Evolutionary conservation across 2,329 filamentous ascomycete genomes (phyloP).

Genomic region (Cyphellophora attinorum): DNA sequence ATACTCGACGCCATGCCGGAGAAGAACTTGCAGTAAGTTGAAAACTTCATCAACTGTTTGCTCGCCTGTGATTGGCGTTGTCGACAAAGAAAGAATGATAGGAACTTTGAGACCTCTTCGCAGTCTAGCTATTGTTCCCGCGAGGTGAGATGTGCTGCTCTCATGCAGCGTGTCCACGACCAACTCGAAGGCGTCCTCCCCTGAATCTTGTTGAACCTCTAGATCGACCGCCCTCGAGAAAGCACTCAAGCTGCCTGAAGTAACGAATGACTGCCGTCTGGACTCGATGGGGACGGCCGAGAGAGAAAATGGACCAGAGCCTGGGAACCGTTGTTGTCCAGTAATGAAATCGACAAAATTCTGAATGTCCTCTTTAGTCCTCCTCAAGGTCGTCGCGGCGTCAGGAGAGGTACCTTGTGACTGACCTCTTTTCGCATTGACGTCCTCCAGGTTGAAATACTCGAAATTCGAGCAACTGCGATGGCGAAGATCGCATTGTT

Average conservation of each 20-base stretch:
- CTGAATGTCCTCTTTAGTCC: conserved; percentile 49
- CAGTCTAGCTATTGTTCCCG: conserved; percentile 46
- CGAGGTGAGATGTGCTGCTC: conserved; percentile 41
- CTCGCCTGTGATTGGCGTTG: conserved; percentile 6
- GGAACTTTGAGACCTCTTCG: conserved; percentile 48
- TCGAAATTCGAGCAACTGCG: conserved; percentile 38
- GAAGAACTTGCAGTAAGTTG: conserved; percentile 26
- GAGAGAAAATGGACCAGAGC: background rate
- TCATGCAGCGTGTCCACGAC: conserved; percentile 48
- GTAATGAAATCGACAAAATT: conserved; percentile 49
- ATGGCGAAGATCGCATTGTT: conserved; percentile 35
- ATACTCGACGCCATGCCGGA: conserved; percentile 29
- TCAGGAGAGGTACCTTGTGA: no score
- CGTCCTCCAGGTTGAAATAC: conserved; percentile 40
- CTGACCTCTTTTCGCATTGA: no score
- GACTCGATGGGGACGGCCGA: background rate
- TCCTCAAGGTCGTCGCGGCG: no score
- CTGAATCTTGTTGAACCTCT: conserved; percentile 40
- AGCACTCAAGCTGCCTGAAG: background rate
- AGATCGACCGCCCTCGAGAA: conserved; percentile 31
- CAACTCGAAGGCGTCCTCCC: conserved; percentile 51
- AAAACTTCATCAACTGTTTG: conserved; percentile 18
- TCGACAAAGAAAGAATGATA: conserved; percentile 36
- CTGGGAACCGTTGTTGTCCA: background rate
- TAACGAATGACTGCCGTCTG: background rate